A percentile compares a stretch with the other conserved stretches of the same genome.
phyloP scores from a whole-genome alignment of 2,329 filamentous ascomycete species.

The Talaromyces sp. region DNA sequence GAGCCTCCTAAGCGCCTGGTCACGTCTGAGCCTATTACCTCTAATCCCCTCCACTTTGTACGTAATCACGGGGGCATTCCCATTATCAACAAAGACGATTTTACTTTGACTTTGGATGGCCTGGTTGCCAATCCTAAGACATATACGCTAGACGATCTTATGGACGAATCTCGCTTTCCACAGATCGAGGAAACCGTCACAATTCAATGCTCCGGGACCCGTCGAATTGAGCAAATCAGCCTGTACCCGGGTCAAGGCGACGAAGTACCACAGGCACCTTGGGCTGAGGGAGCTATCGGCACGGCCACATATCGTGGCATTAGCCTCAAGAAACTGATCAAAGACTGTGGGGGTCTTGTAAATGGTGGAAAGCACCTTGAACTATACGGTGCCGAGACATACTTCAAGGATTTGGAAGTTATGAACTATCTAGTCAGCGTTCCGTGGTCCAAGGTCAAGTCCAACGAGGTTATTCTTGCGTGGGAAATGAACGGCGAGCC shows the following conservation, averaged over 20 bases:
- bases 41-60: slow-evolving; percentile 63
- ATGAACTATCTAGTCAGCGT: slow-evolving; percentile 67
- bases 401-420: slow-evolving; percentile 64
- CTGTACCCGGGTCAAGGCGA: slow-evolving; percentile 65
- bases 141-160: slow-evolving; percentile 58
- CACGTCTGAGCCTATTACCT: slow-evolving; percentile 54
- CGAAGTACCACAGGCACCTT: slow-evolving; percentile 50
- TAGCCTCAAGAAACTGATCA: slow-evolving; percentile 66
- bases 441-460: slow-evolving; percentile 64
- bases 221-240: slow-evolving; percentile 64
- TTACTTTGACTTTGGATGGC: slow-evolving; percentile 55
- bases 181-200: slow-evolving; percentile 57
- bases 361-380: slow-evolving; percentile 60
- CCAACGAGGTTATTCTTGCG: slow-evolving; percentile 62
- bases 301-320: slow-evolving; percentile 62
- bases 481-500: slow-evolving; percentile 70
- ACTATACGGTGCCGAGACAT: slow-evolving; percentile 67
- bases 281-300: slow-evolving; percentile 66
- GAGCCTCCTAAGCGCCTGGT: slow-evolving; percentile 59
- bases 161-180: slow-evolving; percentile 58
- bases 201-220: slow-evolving; percentile 66
- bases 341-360: slow-evolving; percentile 61
- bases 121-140: slow-evolving; percentile 57
- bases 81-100: slow-evolving; percentile 56
- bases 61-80: slow-evolving; percentile 71